Evolutionary conservation across 1,284 basidiomycete genomes (phyloP).

Genomic region (Trametes polyzona): DNA sequence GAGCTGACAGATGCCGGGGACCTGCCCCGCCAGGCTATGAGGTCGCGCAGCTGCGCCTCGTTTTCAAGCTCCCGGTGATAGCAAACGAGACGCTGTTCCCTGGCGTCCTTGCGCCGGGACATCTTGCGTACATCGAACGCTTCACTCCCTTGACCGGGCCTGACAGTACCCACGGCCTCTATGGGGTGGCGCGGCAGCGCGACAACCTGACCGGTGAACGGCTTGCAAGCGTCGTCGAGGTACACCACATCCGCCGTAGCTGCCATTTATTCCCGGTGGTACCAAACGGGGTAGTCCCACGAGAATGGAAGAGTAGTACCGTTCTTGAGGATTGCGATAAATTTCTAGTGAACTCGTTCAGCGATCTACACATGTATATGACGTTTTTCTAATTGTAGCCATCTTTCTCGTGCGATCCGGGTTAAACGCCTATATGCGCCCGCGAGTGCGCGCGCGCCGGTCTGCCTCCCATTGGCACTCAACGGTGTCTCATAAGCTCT

Average conservation of each 20-base stretch:
- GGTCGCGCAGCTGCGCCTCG: slow-evolving; percentile 21
- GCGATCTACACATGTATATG: slow-evolving; percentile 34
- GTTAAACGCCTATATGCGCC: too few species aligned
- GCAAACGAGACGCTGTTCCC: slow-evolving; percentile 14
- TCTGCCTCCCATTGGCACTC: too few species aligned
- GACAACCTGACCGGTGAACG: slow-evolving; percentile 14
- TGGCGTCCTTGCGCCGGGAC: slow-evolving; percentile 6
- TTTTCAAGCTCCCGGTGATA: slow-evolving; percentile 18
- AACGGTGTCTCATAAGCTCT: too few species aligned
- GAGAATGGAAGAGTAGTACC: slow-evolving; percentile 37
- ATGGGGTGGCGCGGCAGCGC: slow-evolving; percentile 21
- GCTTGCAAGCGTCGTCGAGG: slow-evolving; percentile 31
- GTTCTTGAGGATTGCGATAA: slow-evolving; percentile 36
- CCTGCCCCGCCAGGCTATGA: slow-evolving; percentile 18
- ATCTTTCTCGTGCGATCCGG: too few species aligned
- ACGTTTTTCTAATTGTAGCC: slow-evolving; percentile 11
- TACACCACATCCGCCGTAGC: slow-evolving; percentile 30
- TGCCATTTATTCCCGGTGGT: slow-evolving; percentile 34
- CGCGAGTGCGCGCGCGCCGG: too few species aligned
- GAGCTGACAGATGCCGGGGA: too few species aligned
- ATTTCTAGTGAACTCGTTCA: slow-evolving; percentile 37
- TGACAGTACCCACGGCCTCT: slow-evolving; percentile 16
- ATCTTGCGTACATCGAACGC: slow-evolving; percentile 41
- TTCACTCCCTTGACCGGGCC: slow-evolving; percentile 28
- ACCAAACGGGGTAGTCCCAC: slow-evolving; percentile 23